Base-by-base conservation (phyloP, 306 rosid species). In the Vicia villosa region DNA sequence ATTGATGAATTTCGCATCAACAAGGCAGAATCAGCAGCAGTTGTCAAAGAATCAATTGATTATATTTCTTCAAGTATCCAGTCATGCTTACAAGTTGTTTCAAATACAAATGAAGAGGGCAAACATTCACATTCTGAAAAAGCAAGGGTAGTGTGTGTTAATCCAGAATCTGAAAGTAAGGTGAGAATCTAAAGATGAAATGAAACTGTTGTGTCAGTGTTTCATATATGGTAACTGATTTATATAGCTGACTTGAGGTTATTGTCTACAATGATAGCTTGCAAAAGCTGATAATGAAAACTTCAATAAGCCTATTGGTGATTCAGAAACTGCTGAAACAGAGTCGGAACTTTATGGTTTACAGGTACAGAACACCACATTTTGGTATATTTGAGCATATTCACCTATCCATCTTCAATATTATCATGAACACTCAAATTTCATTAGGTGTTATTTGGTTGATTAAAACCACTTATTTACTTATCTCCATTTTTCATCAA, bases 271-370 rank as follows among this genome's bases (percentile, higher is more conserved):
- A 74, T 82, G 50, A 63, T 83, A 93, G 97, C 77, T 62, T 52
- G 74, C 73, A 75, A 71, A 75, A 51, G 75, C 63, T 58, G 83
- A 75, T 72, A 69, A 56, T 21, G 55, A 26, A 60, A 74, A 81
- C 73, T 72, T 30, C 55, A 70, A 80, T 64, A 84, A 77, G 43
- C 70, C 76, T 38, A 73, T 75, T 59, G 79, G 83, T 49, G 90
- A 85, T 75, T 74, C 83, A 65, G 56, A 74, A 54, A 84, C 79
- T 42, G 63, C 86, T 65, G 96, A 94, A 86, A 78, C 77, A 47
- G 97, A 83, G 72, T 86, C 91, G 7, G 97, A 78, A 76, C 54
- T 87, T 70, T 77, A 86, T 26, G 97, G 97, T 80, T 82, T 94
- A 83, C 97, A 94, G 97, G 97, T 94, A 74, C 51, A 8, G 62